Evolutionary conservation across 768 basidiomycete species (phyloP), one percentile per base, ranked within the genome.

Genomic region (Holtermannia corniformis): DNA sequence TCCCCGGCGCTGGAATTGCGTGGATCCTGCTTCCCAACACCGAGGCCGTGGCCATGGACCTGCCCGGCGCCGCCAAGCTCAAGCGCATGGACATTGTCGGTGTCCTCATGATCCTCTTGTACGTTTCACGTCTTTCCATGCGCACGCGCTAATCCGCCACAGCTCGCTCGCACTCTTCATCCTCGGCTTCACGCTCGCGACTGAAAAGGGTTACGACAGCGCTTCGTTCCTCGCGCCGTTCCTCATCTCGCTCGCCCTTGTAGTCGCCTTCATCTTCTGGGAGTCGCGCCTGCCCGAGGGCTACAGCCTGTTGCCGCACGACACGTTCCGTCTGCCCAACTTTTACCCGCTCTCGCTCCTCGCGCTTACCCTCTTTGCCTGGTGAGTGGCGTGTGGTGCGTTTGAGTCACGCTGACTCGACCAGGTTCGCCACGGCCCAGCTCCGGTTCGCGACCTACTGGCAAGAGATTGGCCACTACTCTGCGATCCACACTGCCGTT

Each of bases 81-180:
- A 70, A 67, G 49, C 58, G 65, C 50, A 63, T 67, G 63, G 68
- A 70, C 51, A 56, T 70, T 4, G 59, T 55, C 41, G 65, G 68
- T 27, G 68, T 70, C 2, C 11, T 49, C 37, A 52, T 65, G 45
- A 58, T 70, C 27, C 53, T 65, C 25, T 62, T 63, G 16, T n/a
- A n/a, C n/a, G n/a, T n/a, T n/a, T n/a, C n/a, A n/a, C n/a, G n/a
- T n/a, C n/a, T n/a, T n/a, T n/a, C n/a, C n/a, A n/a, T n/a, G n/a
- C n/a, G n/a, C n/a, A n/a, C n/a, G n/a, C n/a, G n/a, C n/a, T n/a
- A n/a, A n/a, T n/a, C n/a, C n/a, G n/a, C n/a, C n/a, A n/a, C n/a
- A n/a, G n/a, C n/a, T 42, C 53, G 24, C 56, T 70, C n/a, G 50
- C 65, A 16, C 57, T 67, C 20, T 70, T 70, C 58, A 65, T 65